Base-by-base conservation (phyloP, 805 yeast genomes). In the Metschnikowia aberdeeniae region DNA sequence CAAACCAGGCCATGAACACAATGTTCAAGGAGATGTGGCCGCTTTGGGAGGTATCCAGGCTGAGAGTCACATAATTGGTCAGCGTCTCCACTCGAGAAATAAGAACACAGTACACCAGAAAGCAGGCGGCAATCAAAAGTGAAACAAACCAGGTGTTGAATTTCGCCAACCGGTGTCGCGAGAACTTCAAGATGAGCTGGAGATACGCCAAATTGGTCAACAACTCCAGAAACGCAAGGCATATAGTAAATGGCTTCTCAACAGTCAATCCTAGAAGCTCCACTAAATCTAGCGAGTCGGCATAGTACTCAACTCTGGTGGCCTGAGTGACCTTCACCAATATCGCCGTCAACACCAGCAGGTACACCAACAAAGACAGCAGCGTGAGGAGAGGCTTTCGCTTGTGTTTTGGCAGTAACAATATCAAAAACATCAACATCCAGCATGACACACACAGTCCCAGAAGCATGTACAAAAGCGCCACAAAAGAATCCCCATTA, bases 391-490 rank as follows among this genome's bases (percentile, higher is more conserved):
- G 58, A 4, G 90, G 89, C 44, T 84, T 77, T 22, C 77, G 66
- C 52, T 78, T 78, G 33, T 66, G 67, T 17, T 57, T 56, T 4
- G 76, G 78, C 17, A 80, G 74, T 28, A 86, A 59, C 17, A 77
- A 57, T 35, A 84, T 67, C 29, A 85, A 62, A 13, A 84, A 49
- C 41, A 83, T 64, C 22, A 87, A 67, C 80, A 86, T 79, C 95
- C 95, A 87, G 24, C 82, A 70, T 12, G 83, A 74, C 5, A 80
- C 78, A 48, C 80, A 78, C 14, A 78, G 68, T 0, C 82, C 78
- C 44, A 79, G 71, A 4, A 76, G 57, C n/a, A 75, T 75, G 61
- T 78, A 81, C 36, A 77, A 63, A 3, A 81, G 63, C 17, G 75
- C 72, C 34, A 71, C 69, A 47, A 68, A 67, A 17, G 69, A 56